Conservation (phyloP, 306 rosid species). For the Fagus sylvatica region DNA sequence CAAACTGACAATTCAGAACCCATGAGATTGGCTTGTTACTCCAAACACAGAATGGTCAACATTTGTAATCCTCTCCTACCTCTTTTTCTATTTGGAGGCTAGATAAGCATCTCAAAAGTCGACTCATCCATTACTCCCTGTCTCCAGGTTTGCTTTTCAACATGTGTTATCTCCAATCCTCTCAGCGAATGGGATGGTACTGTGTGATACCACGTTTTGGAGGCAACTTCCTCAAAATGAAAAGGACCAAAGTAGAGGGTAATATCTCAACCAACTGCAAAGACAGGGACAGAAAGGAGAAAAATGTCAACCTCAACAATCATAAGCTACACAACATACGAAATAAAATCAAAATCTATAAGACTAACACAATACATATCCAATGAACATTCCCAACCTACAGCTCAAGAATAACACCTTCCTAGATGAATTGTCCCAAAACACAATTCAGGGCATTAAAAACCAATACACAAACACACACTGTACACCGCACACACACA, state of each 20-base stretch:
- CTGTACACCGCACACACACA: neutral
- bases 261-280: conserved; percentile 57
- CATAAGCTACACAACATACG: neutral
- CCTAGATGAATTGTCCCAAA: neutral
- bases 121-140: conserved; percentile 2
- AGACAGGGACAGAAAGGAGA: neutral
- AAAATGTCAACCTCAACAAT: neutral
- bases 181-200: conserved; percentile 58
- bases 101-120: conserved; percentile 15
- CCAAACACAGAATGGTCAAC: conserved; percentile 15
- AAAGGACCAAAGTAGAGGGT: conserved; percentile 58
- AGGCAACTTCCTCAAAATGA: conserved; percentile 61
- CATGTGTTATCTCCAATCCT: neutral
- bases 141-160: neutral
- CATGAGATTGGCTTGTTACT: conserved; percentile 19
- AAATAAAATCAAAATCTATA: neutral
- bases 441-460: neutral
- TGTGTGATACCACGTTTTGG: conserved; percentile 68
- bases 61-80: neutral
- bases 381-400: neutral
- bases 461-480: neutral
- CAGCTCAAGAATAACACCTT: neutral
- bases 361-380: neutral
- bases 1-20: conserved; percentile 8
- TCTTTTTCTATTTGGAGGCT: neutral